Evolutionary conservation across 371 early-diverging fungal genomes (phyloP).

Genomic region (Lichtheimia hyalospora): DNA sequence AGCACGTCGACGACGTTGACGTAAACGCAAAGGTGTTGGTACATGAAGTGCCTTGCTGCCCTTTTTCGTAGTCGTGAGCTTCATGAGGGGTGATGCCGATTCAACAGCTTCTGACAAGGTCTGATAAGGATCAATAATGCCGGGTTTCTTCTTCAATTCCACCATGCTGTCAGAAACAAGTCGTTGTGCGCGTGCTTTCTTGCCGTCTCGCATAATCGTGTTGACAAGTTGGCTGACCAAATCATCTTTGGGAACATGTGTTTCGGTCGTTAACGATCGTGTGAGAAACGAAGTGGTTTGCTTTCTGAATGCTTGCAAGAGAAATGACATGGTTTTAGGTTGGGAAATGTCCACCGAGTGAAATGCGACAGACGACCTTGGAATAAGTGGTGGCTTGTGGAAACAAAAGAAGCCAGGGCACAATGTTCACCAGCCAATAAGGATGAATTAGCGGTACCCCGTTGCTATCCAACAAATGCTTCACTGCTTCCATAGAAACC

Average conservation of each 20-base stretch:
- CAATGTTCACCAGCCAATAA: too few species aligned
- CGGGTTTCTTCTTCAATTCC: slow-evolving; percentile 65
- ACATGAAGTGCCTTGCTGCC: slow-evolving; percentile 83
- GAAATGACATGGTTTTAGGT: too few species aligned
- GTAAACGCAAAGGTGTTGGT: slow-evolving; percentile 78
- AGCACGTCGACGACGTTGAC: slow-evolving; percentile 80
- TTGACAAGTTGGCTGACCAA: slow-evolving; percentile 79
- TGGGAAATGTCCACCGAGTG: too few species aligned
- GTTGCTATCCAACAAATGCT: too few species aligned
- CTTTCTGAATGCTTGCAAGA: too few species aligned
- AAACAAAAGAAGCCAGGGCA: too few species aligned
- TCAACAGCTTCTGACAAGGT: slow-evolving; percentile 76
- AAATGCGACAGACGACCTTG: too few species aligned
- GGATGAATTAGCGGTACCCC: too few species aligned
- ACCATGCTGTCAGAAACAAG: slow-evolving; percentile 69
- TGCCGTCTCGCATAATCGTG: slow-evolving; percentile 85
- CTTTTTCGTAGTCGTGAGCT: slow-evolving; percentile 61
- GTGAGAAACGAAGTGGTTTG: too few species aligned
- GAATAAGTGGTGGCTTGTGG: too few species aligned
- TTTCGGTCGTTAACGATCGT: background rate
- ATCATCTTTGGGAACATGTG: slow-evolving; percentile 56
- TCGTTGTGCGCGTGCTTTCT: slow-evolving; percentile 76
- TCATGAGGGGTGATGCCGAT: slow-evolving; percentile 75
- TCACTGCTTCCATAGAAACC: too few species aligned
- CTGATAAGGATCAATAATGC: slow-evolving; percentile 59